Evolutionary conservation across 2,329 filamentous ascomycete species (phyloP), one percentile per base, ranked within the genome.

Genomic region (Fusarium gaditjirri): DNA sequence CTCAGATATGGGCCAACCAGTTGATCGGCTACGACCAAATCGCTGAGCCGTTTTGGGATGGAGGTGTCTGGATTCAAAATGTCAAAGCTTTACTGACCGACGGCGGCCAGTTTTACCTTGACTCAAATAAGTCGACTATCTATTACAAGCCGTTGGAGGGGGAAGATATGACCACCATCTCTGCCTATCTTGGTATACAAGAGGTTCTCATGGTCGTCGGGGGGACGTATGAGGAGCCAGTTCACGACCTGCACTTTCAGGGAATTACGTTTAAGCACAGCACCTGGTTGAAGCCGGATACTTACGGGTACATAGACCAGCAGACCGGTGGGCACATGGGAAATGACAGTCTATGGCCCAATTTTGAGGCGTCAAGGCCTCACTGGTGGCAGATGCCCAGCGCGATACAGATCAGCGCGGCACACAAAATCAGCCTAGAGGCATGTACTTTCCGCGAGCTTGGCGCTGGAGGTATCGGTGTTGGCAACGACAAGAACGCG

Each of bases 381-480:
- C 36, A 63, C 14, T 63, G 42, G 60, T 63, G 60, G 54, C 60
- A 63, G 54, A 63, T 63, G 60, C 60, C 54, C 8, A 63, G 60
- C 43, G 36, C 60, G 12, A 25, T 63, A 1, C 54, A 63, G 6
- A 3, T 63, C 10, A 63, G 60, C 43, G 60, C 54, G 17, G 43
- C 43, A 25, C 33, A 60, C 25, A 63, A 33, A 13, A 38, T 60
- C 29, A 43, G 9, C n/a, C 23, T 63, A 2, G 1, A 60, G 10
- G 38, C 54, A 16, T 63, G 54, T 50, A 43, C 54, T 36, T 63
- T 63, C 17, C 31, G 43, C 17, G 54, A 63, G 25, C 43, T 63
- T 42, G 60, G 54, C 3, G 60, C 60, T 17, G 60, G 60, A 31
- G 60, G 60, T 13, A 60, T 60, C 3, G 31, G 54, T 17, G 8